Base-by-base conservation (phyloP, 371 early-diverging fungal species). In the Mortierella sp. region DNA sequence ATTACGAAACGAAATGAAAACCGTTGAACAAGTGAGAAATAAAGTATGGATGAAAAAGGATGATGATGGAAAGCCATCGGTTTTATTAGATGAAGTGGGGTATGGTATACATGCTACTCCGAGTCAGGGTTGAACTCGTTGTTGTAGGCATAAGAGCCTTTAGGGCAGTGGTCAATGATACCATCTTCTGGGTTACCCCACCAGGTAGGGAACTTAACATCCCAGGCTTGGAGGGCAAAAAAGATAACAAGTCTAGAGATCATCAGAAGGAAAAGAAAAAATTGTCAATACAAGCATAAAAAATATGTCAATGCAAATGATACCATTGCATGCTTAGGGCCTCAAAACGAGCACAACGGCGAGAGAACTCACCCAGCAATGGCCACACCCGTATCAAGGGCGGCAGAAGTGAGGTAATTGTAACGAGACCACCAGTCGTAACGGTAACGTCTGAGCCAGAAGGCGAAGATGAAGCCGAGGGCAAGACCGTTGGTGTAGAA, bases 361-460 rank as follows among this genome's bases (percentile, higher is more conserved):
- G 41, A 41, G 6, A 55, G 7, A 24, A 55, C 24, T n/a, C n/a
- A 55, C 55, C 8, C 27, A 27, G 27, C 10, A 27, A 91, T 78
- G 51, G 91, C 90, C 24, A 89, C 88, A 70, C 94, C 95, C 18
- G 94, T 91, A 75, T 95, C 94, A 58, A 95, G 88, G 10, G 93
- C 94, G 4, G 94, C 94, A 5, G 94, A 93, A 14, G 95, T 90
- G 8, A 94, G 88, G 49, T 94, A 95, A 85, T 92, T 93, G 85
- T 94, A 95, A 43, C 92, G 88, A 72, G 87, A 75, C 94, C 94
- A 96, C 95, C 95, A 95, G 4, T 89, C 83, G 70, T 90, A 84
- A 5, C 85, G 88, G 79, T 93, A 91, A 71, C 88, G 88, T 80
- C 75, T 79, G 21, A 83, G 44, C 48, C 79, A 38, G 54, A 68